Percentiles rank a stretch among this genome's conserved stretches.
Evolutionary conservation across 768 basidiomycete genomes (phyloP).

Genomic region (Lactarius psammicola): DNA sequence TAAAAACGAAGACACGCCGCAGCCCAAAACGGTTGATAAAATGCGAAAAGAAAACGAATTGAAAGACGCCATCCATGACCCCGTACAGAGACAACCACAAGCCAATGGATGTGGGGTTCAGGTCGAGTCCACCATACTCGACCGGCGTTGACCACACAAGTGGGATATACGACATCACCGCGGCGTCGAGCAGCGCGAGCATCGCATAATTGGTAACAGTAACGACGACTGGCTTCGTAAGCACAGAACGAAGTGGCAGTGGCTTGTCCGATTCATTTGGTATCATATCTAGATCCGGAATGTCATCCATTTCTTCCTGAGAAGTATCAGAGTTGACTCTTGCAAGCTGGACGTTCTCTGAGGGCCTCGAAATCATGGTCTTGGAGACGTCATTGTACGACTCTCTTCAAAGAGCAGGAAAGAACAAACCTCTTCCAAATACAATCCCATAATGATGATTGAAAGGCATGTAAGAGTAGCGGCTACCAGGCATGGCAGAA

Average conservation of each 20-base stretch:
- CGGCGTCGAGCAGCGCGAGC: constrained; percentile 46
- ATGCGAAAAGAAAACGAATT: constrained; percentile 40
- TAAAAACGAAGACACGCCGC: constrained; percentile 34
- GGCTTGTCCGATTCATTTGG: constrained; percentile 13
- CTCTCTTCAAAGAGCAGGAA: neutral
- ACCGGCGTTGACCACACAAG: constrained; percentile 42
- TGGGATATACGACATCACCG: constrained; percentile 41
- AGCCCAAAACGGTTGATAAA: constrained; percentile 39
- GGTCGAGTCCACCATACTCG: constrained; percentile 33
- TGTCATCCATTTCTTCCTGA: neutral
- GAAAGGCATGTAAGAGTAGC: neutral
- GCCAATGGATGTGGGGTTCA: constrained; percentile 40
- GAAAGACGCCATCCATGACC: constrained; percentile 38
- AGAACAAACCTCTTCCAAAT: constrained; percentile 6
- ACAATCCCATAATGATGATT: neutral
- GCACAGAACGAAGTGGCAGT: constrained; percentile 35
- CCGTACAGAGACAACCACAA: constrained; percentile 39
- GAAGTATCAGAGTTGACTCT: neutral
- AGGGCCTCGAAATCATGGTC: neutral
- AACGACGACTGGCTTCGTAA: constrained; percentile 36
- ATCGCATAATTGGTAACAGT: constrained; percentile 43
- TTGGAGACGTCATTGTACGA: neutral
- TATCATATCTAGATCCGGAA: neutral
- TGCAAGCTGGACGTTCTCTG: neutral
- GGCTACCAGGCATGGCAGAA: constrained; percentile 27